Conservation (phyloP, 805 yeast species). For the Ogataea polymorpha region DNA sequence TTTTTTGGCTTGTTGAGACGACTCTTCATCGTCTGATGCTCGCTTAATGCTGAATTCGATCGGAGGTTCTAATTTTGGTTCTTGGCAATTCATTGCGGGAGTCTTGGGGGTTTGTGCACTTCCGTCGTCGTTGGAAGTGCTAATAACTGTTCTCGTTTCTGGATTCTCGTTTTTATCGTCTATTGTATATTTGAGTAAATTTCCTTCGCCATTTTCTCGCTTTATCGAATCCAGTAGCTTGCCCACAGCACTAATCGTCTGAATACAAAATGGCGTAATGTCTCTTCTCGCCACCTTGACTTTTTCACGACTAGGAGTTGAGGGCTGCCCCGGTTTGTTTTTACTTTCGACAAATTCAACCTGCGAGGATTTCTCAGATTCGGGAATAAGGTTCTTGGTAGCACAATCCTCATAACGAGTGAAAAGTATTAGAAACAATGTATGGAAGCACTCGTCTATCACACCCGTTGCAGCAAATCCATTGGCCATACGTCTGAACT, state of each 20-base stretch:
- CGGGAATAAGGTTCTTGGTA: not conserved
- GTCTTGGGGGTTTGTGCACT: not conserved
- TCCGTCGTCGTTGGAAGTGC: not conserved
- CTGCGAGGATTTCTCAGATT: constrained; percentile 3
- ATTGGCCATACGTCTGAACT: constrained; percentile 67
- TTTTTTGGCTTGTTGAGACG: not conserved
- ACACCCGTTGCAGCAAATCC: constrained; percentile 77
- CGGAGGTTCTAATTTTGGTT: not conserved
- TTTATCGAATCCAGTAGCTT: constrained; percentile 22
- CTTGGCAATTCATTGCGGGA: not conserved
- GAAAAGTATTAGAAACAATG: constrained; percentile 54
- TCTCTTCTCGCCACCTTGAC: constrained; percentile 48
- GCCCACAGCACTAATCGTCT: constrained; percentile 22
- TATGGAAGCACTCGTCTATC: constrained; percentile 69
- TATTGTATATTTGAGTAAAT: constrained; percentile 18
- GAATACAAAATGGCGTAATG: constrained; percentile 36
- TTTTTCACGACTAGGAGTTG: constrained; percentile 33
- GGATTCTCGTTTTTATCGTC: constrained; percentile 1
- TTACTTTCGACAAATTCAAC: constrained; percentile 8
- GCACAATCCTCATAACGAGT: constrained; percentile 17
- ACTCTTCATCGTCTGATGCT: not conserved
- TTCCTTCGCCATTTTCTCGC: constrained; percentile 25
- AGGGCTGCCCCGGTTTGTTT: constrained; percentile 11
- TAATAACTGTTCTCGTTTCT: not conserved
- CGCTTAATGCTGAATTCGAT: not conserved